A percentile compares a stretch with the other conserved stretches of the same genome.
phyloP scores from a whole-genome alignment of 2,329 filamentous ascomycete species.

The Orbilia oligospora region DNA sequence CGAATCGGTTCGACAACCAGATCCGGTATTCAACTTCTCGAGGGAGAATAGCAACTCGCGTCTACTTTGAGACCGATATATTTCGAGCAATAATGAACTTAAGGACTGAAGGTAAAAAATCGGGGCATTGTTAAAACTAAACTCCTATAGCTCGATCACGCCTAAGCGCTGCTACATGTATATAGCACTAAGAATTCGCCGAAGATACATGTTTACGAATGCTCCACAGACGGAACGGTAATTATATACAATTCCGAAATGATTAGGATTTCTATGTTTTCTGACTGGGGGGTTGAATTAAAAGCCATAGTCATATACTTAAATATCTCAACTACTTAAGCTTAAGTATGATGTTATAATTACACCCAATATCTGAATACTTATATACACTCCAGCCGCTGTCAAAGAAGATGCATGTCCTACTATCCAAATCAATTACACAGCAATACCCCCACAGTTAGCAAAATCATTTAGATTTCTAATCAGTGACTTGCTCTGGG shows the following conservation, averaged over 20 bases:
- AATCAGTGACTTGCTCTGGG: neutral
- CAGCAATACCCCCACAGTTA: neutral
- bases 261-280: too few relatives aligned
- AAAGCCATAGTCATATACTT: too few relatives aligned
- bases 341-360: too few relatives aligned
- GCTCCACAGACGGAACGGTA: too few relatives aligned
- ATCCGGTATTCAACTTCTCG: neutral
- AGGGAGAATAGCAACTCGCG: neutral
- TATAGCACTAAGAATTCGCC: neutral
- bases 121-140: too few relatives aligned
- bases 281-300: too few relatives aligned
- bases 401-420: neutral
- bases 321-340: too few relatives aligned
- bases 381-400: neutral
- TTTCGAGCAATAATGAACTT: conserved; percentile 22
- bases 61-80: neutral
- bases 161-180: neutral
- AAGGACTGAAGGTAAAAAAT: conserved; percentile 27
- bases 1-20: conserved; percentile 1
- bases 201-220: neutral
- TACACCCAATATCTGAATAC: too few relatives aligned
- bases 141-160: too few relatives aligned
- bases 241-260: too few relatives aligned
- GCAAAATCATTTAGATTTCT: neutral
- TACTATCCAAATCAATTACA: neutral